These are phyloP conservation scores for Diplosphaera chodatii DNA, from an alignment of 139 green algal genomes.

Conservation along the genomic window DNA sequence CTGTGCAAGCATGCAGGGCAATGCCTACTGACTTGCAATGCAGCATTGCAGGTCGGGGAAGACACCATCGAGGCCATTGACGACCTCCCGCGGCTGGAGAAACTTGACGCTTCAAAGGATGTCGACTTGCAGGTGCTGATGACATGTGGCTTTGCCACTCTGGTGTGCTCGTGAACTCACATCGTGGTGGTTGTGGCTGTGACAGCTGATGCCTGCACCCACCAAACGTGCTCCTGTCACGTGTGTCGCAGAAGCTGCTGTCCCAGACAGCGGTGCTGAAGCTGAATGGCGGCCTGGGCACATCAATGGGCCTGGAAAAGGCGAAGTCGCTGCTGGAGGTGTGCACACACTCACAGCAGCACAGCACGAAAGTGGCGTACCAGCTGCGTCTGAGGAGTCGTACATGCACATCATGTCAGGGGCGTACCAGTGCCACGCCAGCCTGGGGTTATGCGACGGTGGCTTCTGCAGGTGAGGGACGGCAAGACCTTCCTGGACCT, in stretches of 20 bases:
- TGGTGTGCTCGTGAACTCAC: too few species aligned
- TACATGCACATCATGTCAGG: too few species aligned
- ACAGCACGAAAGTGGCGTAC: too few species aligned
- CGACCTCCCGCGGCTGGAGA: conserved; percentile 53
- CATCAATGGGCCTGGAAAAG: conserved; percentile 88
- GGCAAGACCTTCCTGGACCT: conserved; percentile 91
- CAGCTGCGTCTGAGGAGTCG: too few species aligned
- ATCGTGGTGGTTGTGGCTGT: too few species aligned
- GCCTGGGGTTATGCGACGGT: too few species aligned
- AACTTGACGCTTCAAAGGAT: conserved; percentile 19
- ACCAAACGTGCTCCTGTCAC: not conserved
- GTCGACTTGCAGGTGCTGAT: conserved; percentile 34
- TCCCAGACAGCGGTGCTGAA: conserved; percentile 81
- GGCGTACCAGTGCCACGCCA: too few species aligned
- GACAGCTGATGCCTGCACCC: too few species aligned
- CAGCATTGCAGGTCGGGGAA: conserved; percentile 55
- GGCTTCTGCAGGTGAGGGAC: conserved; percentile 44
- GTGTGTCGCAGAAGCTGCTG: conserved; percentile 48
- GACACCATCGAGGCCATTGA: conserved; percentile 58
- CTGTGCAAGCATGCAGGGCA: too few species aligned
- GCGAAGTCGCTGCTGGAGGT: conserved; percentile 82
- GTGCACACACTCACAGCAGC: too few species aligned
- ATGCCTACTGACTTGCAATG: too few species aligned
- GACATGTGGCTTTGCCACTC: too few species aligned
- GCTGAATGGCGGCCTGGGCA: conserved; percentile 88